These are phyloP conservation scores for Chrysoporthe austroafricana DNA, from an alignment of 2,329 filamentous ascomycete species.

Conservation along the genomic window DNA sequence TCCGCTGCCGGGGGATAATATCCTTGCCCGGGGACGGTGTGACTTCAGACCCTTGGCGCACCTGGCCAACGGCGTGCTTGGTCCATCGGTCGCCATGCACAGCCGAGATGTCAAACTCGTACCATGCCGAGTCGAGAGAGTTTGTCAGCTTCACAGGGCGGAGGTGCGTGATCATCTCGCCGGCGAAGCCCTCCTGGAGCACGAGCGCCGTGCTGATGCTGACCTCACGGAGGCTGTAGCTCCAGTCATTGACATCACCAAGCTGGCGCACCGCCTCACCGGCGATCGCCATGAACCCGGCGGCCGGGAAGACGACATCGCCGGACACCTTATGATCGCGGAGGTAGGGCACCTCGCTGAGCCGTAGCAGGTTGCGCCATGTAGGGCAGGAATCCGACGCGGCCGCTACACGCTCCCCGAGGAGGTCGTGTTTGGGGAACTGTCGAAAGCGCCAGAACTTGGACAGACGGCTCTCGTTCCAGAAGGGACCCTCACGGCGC, in stretches of 20 bases:
- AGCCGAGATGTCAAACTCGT: conserved; percentile 36
- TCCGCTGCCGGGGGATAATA: background rate
- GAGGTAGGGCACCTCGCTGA: conserved; percentile 40
- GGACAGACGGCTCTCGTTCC: conserved; percentile 38
- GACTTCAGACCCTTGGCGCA: conserved; percentile 19
- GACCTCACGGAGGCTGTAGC: conserved; percentile 30
- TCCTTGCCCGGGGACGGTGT: background rate
- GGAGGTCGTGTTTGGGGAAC: conserved; percentile 31
- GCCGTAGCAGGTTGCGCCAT: conserved; percentile 25
- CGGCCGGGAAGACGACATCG: conserved; percentile 29
- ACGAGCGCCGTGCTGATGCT: conserved; percentile 34
- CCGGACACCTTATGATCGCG: conserved; percentile 33
- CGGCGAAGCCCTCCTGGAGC: conserved; percentile 26
- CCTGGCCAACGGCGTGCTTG: conserved; percentile 35
- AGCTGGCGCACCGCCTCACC: conserved; percentile 31
- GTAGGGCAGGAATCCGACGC: conserved; percentile 20
- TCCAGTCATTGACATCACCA: conserved; percentile 10
- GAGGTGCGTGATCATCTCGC: conserved; percentile 35
- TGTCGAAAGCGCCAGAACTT: conserved; percentile 36
- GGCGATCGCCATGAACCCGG: conserved; percentile 28
- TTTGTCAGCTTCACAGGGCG: conserved; percentile 31
- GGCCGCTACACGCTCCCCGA: conserved; percentile 27
- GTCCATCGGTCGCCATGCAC: conserved; percentile 35
- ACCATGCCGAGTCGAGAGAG: conserved; percentile 34
- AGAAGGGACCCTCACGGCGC: conserved; percentile 36